Evolutionary conservation across 2,329 filamentous ascomycete species (phyloP).

Genomic region (Diplodia sapinea): DNA sequence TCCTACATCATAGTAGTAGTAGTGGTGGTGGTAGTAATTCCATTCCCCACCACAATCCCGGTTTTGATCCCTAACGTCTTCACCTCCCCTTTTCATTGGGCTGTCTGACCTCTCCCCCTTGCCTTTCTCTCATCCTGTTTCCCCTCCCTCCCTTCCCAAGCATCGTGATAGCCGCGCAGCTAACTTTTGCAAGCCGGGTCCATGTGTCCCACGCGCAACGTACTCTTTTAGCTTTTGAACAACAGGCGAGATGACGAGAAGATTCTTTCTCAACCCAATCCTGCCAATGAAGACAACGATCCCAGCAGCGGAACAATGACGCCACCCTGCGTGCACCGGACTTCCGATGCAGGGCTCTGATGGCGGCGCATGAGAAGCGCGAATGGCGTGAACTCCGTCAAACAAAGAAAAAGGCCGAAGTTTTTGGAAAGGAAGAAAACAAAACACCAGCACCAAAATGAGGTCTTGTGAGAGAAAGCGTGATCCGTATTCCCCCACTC

Average conservation of each 20-base stretch:
- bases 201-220: not conserved
- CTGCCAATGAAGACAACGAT: slow-evolving; percentile 6
- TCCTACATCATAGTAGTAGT: slow-evolving; percentile 15
- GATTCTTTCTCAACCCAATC: not conserved
- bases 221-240: slow-evolving; percentile 6
- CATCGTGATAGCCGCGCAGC: not conserved
- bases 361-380: not conserved
- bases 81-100: not conserved
- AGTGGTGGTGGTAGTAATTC: too few species aligned
- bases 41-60: not conserved
- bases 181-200: not conserved
- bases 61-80: not conserved
- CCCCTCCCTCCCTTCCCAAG: not conserved
- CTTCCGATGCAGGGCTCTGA: not conserved
- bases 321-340: not conserved
- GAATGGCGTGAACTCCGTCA: not conserved
- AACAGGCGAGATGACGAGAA: not conserved
- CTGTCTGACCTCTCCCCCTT: not conserved
- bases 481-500: not conserved
- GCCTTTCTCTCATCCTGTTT: not conserved
- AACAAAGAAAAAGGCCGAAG: not conserved
- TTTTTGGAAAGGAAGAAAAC: slow-evolving; percentile 2
- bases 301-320: not conserved
- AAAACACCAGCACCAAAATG: slow-evolving; percentile 12
- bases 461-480: not conserved